phyloP scores from a whole-genome alignment of 1,284 basidiomycete species.

The Grifola frondosa region DNA sequence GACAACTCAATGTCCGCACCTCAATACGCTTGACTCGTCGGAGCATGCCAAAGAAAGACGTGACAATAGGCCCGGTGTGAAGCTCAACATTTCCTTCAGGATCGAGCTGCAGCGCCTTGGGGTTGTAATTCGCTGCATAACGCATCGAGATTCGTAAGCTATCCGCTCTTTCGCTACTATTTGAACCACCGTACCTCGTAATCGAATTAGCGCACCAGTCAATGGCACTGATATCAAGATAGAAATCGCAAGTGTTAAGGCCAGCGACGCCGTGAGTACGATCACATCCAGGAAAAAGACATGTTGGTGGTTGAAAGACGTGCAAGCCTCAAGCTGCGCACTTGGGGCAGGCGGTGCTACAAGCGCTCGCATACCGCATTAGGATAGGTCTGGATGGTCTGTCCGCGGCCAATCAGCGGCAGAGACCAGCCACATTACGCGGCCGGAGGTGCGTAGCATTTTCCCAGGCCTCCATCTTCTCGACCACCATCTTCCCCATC shows the following conservation, averaged over 20 bases:
- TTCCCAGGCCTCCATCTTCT: conserved; percentile 32
- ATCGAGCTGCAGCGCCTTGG: conserved; percentile 81
- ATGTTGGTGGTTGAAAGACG: conserved; percentile 31
- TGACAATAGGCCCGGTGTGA: conserved; percentile 71
- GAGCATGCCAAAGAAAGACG: conserved; percentile 67
- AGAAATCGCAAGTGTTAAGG: conserved; percentile 53
- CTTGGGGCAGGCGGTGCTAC: conserved; percentile 1
- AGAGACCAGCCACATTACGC: conserved; percentile 16
- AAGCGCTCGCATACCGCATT: conserved; percentile 6
- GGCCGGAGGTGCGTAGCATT: conserved; percentile 1
- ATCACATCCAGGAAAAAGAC: conserved; percentile 13
- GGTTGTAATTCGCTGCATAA: conserved; percentile 74
- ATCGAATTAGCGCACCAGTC: conserved; percentile 66
- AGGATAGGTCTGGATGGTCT: no score
- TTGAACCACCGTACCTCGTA: conserved; percentile 50
- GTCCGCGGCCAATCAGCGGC: conserved; percentile 18
- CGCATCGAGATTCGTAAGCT: no score
- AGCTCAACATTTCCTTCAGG: conserved; percentile 72
- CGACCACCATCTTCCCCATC: conserved; percentile 39
- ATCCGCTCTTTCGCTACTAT: no score
- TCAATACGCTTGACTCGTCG: conserved; percentile 75
- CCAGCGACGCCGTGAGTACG: conserved; percentile 40
- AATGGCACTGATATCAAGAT: conserved; percentile 52
- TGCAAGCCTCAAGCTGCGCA: conserved; percentile 1
- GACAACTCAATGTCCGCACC: conserved; percentile 37